Evolutionary conservation across 352 stramenopile species (phyloP).

Genomic region (Globisporangium heterothallicum): DNA sequence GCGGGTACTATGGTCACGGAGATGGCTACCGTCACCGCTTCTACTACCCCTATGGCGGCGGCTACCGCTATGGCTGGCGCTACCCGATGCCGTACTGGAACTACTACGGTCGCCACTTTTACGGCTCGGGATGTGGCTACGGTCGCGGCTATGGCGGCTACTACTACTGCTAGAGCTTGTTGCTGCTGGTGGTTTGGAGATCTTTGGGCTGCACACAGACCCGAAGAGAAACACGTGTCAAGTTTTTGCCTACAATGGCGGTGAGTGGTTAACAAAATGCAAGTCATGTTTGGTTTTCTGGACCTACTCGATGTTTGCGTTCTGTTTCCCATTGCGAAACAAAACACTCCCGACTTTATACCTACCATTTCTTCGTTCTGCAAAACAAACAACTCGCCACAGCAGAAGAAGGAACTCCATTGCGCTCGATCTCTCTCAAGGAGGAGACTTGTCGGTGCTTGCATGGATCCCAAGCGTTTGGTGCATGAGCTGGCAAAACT

Average conservation of each 20-base stretch:
- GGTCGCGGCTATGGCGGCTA: neutral
- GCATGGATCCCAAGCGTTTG: slow-evolving; percentile 2
- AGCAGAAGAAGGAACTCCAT: neutral
- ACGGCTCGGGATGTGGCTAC: slow-evolving; percentile 3
- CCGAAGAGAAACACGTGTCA: no score
- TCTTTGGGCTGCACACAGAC: neutral
- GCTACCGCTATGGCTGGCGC: slow-evolving; percentile 13
- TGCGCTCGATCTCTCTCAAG: no score
- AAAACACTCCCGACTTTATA: neutral
- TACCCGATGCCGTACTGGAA: slow-evolving; percentile 32
- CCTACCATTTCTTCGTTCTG: neutral
- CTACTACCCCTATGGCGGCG: slow-evolving; percentile 5
- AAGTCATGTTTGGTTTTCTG: neutral
- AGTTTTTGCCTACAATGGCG: neutral
- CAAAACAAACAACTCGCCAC: no score
- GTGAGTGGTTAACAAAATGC: slow-evolving; percentile 2
- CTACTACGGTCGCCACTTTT: slow-evolving; percentile 15
- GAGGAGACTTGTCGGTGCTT: neutral
- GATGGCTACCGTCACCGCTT: slow-evolving; percentile 3
- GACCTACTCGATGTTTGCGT: no score
- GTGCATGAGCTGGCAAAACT: slow-evolving; percentile 75
- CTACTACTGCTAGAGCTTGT: neutral
- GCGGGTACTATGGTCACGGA: slow-evolving; percentile 12
- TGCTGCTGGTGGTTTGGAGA: neutral
- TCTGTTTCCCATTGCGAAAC: no score